phyloP scores from a whole-genome alignment of 176 grass and related monocot species.

The Bromus sterilis region DNA sequence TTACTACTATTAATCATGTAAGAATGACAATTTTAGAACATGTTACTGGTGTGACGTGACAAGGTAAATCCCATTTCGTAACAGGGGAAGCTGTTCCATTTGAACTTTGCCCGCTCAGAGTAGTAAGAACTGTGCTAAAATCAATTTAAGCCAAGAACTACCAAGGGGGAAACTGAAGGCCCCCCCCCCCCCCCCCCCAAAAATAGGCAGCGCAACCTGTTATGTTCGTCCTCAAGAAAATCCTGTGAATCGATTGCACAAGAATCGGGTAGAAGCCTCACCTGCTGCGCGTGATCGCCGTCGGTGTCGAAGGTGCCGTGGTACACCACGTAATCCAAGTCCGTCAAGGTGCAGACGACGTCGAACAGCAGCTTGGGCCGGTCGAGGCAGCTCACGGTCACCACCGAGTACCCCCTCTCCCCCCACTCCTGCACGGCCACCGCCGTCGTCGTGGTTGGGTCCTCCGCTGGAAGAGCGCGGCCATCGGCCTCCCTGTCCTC shows the following conservation, averaged over 20 bases:
- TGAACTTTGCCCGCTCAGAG: background rate
- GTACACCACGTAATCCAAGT: conserved; percentile 91
- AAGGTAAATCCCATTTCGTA: background rate
- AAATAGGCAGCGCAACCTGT: background rate
- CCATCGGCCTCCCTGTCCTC: conserved; percentile 46
- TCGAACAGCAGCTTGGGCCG: conserved; percentile 90
- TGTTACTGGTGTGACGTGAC: background rate
- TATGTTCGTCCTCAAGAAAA: too few relatives aligned
- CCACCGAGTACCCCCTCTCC: conserved; percentile 71
- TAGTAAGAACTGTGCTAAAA: background rate
- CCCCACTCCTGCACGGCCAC: conserved; percentile 70
- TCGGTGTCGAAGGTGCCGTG: conserved; percentile 78
- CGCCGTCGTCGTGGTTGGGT: background rate
- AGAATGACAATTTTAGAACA: background rate
- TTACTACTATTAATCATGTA: too few relatives aligned
- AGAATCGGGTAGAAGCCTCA: conserved; percentile 19
- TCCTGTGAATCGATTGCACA: background rate
- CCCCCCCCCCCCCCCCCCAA: background rate
- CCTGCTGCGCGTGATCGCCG: conserved; percentile 72
- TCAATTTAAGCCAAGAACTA: conserved; percentile 15
- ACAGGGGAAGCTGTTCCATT: background rate
- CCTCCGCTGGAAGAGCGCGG: background rate
- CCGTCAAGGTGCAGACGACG: conserved; percentile 80
- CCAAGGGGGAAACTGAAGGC: background rate
- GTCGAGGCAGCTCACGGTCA: conserved; percentile 75